These are phyloP conservation scores for Syzygium syzygioides DNA, from an alignment of 441 rosid genomes.

Conservation along the genomic window DNA sequence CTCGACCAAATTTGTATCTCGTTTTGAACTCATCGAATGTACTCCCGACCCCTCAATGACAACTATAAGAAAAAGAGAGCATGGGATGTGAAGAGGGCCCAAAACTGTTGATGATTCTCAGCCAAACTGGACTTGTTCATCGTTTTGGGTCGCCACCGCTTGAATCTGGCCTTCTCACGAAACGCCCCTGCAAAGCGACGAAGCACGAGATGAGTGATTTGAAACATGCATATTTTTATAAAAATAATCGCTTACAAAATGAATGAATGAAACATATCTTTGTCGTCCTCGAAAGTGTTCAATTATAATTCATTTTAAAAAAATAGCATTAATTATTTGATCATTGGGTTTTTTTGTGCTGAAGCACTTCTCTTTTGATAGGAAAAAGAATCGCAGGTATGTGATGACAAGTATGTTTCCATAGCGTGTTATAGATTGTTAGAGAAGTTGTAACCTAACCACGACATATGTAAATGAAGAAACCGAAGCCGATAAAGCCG, in stretches of 20 bases:
- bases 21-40: background rate
- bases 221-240: background rate
- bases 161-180: background rate
- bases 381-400: background rate
- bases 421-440: background rate
- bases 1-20: background rate
- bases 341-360: background rate
- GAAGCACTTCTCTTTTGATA: background rate
- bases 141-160: background rate
- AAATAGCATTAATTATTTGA: background rate
- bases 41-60: background rate
- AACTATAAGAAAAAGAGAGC: background rate
- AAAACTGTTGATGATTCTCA: background rate
- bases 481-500: background rate
- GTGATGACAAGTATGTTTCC: no score
- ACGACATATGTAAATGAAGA: background rate
- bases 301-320: background rate
- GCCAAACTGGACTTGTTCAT: background rate
- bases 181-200: background rate
- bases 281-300: rapidly evolving
- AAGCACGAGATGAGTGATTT: background rate
- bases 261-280: background rate
- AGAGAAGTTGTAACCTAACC: background rate
- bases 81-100: background rate
- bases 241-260: background rate